phyloP scores from a whole-genome alignment of 257 asterid genomes.

The Plantago major region DNA sequence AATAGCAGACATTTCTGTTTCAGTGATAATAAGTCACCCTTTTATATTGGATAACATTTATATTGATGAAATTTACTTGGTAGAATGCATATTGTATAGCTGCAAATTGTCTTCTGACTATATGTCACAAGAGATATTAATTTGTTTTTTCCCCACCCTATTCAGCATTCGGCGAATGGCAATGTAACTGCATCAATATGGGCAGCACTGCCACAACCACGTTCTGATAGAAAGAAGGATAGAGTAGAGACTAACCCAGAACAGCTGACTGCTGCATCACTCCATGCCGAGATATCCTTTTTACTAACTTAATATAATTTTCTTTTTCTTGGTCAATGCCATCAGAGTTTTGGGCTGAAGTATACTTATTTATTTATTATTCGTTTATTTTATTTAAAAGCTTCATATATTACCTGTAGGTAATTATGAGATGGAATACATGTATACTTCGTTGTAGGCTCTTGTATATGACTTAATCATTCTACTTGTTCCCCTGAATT shows the following conservation, averaged over 20 bases:
- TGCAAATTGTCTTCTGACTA: background rate
- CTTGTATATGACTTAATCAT: no score
- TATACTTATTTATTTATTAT: no score
- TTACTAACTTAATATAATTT: background rate
- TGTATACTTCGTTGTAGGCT: no score
- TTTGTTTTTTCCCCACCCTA: slow-evolving; percentile 13
- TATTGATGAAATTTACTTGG: no score
- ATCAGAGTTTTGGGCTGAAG: background rate
- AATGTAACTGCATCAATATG: slow-evolving; percentile 76
- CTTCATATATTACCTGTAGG: no score
- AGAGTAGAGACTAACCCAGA: slow-evolving; percentile 99
- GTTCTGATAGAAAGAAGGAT: slow-evolving; percentile 89
- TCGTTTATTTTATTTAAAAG: no score
- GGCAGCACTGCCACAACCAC: slow-evolving; percentile 99
- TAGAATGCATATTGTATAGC: background rate
- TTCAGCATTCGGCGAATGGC: slow-evolving; percentile 74
- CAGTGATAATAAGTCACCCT: no score
- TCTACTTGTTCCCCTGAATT: no score
- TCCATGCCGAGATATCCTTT: slow-evolving; percentile 97
- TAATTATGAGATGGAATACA: no score
- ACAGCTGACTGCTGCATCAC: slow-evolving; percentile 97
- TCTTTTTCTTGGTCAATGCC: slow-evolving; percentile 9
- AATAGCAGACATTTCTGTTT: no score
- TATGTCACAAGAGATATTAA: slow-evolving; percentile 6
- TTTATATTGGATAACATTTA: no score